Evolutionary conservation across 2,329 filamentous ascomycete genomes (phyloP).

Genomic region (Neodidymelliopsis sp.): DNA sequence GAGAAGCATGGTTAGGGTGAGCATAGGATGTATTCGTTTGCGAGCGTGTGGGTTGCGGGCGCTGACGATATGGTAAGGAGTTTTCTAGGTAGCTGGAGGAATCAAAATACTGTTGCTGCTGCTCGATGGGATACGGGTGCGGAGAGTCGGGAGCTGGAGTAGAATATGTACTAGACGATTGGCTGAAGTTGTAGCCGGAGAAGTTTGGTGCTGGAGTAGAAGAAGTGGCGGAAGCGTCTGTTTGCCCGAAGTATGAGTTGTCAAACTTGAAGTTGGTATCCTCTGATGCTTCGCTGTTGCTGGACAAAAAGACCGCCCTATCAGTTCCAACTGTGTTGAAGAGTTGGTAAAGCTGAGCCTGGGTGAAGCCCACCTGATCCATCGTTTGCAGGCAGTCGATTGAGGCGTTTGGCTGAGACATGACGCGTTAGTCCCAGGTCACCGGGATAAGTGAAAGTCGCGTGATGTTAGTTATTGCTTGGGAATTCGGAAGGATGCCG

Average conservation of each 20-base stretch:
- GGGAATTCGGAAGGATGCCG: conserved; percentile 4
- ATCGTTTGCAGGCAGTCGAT: conserved; percentile 3
- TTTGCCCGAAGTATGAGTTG: background rate
- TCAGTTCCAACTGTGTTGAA: conserved; percentile 12
- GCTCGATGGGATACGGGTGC: conserved; percentile 27
- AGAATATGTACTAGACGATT: conserved; percentile 14
- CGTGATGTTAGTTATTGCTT: conserved; percentile 7
- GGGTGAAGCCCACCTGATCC: conserved; percentile 18
- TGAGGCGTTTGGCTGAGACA: conserved; percentile 31
- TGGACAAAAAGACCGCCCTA: conserved; percentile 10
- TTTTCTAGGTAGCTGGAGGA: background rate
- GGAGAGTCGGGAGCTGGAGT: conserved; percentile 21
- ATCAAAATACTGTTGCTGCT: conserved; percentile 22
- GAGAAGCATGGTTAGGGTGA: conserved; percentile 9
- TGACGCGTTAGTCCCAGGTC: conserved; percentile 9
- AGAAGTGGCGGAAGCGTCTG: conserved; percentile 13
- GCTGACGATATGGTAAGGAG: background rate
- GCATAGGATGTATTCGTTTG: conserved; percentile 13
- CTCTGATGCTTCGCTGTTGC: conserved; percentile 15
- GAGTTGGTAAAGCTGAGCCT: conserved; percentile 19
- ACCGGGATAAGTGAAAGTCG: background rate
- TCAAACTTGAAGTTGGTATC: conserved; percentile 14
- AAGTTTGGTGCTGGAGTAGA: conserved; percentile 22
- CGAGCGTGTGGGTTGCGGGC: conserved; percentile 13
- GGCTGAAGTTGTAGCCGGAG: conserved; percentile 19